Percentiles rank a stretch among this genome's conserved stretches.
These are phyloP conservation scores for Erysimum cheiri DNA, from an alignment of 441 rosid genomes.

Conservation along the genomic window DNA sequence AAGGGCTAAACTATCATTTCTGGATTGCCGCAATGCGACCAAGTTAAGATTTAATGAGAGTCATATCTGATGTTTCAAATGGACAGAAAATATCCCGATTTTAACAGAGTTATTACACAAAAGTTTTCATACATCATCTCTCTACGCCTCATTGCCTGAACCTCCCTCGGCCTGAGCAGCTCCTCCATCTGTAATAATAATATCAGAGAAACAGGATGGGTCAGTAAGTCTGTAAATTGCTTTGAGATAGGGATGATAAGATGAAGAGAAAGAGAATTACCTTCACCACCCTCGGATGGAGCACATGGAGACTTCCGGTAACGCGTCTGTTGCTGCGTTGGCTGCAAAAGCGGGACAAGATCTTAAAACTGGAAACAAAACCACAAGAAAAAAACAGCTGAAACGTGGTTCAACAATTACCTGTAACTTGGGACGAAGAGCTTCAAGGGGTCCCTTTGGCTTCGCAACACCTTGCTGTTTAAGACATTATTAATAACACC, in stretches of 20 bases:
- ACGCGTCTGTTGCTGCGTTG: slow-evolving; percentile 96
- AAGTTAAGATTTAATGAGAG: slow-evolving; percentile 30
- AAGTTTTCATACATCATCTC: slow-evolving; percentile 23
- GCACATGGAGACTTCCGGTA: slow-evolving; percentile 89
- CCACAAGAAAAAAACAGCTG: background rate
- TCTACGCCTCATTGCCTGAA: slow-evolving; percentile 53
- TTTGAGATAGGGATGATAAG: slow-evolving; percentile 13
- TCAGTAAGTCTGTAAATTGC: slow-evolving; percentile 5
- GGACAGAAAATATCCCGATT: slow-evolving; percentile 34
- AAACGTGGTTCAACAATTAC: slow-evolving; percentile 45
- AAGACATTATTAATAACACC: slow-evolving; percentile 5
- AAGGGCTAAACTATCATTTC: slow-evolving; percentile 5
- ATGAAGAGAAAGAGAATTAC: slow-evolving; percentile 9
- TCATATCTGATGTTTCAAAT: slow-evolving; percentile 29
- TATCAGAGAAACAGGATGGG: slow-evolving; percentile 2
- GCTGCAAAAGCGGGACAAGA: slow-evolving; percentile 50
- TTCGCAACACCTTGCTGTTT: slow-evolving; percentile 97
- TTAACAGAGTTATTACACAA: slow-evolving; percentile 41
- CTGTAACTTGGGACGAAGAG: slow-evolving; percentile 98
- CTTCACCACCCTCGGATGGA: slow-evolving; percentile 85
- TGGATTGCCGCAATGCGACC: slow-evolving; percentile 28
- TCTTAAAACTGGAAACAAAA: background rate
- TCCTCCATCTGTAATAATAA: slow-evolving; percentile 59
- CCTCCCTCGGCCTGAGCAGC: slow-evolving; percentile 68
- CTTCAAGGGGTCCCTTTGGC: slow-evolving; percentile 99